Evolutionary conservation across 495 filamentous ascomycete species (phyloP).

Genomic region (Daldinia decipiens): DNA sequence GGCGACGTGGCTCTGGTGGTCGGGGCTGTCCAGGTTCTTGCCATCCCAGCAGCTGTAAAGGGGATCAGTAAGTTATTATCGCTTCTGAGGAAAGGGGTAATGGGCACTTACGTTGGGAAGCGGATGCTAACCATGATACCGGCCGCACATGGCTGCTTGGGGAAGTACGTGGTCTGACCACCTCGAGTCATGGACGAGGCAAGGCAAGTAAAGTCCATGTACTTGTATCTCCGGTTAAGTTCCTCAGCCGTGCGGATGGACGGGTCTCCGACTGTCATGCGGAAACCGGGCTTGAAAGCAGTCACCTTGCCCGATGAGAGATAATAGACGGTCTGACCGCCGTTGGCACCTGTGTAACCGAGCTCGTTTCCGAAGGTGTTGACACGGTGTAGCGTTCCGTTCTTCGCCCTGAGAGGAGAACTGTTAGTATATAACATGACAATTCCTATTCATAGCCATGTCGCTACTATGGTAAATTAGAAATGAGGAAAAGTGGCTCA

Average conservation of each 20-base stretch:
- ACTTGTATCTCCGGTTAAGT: constrained; percentile 57
- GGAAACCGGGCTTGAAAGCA: constrained; percentile 57
- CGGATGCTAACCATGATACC: constrained; percentile 57
- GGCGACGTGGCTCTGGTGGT: constrained; percentile 58
- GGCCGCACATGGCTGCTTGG: constrained; percentile 46
- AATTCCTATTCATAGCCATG: no score
- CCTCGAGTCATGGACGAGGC: constrained; percentile 53
- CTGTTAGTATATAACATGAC: constrained; percentile 33
- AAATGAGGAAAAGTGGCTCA: not conserved
- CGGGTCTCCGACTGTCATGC: constrained; percentile 59
- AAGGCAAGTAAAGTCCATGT: constrained; percentile 52
- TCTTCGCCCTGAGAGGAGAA: constrained; percentile 45
- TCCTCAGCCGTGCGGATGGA: constrained; percentile 51
- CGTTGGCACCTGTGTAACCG: constrained; percentile 50
- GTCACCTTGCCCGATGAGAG: constrained; percentile 52
- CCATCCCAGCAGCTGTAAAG: constrained; percentile 51
- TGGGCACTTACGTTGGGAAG: constrained; percentile 31
- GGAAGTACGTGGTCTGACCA: constrained; percentile 54
- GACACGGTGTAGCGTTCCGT: constrained; percentile 55
- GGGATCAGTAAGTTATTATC: not conserved
- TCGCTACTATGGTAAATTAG: no score
- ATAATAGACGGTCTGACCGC: constrained; percentile 59
- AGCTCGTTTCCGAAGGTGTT: constrained; percentile 56
- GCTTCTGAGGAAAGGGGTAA: not conserved
- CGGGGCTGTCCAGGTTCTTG: constrained; percentile 52